Conservation (phyloP, 371 early-diverging fungal species). For the Apophysomyces elegans region DNA sequence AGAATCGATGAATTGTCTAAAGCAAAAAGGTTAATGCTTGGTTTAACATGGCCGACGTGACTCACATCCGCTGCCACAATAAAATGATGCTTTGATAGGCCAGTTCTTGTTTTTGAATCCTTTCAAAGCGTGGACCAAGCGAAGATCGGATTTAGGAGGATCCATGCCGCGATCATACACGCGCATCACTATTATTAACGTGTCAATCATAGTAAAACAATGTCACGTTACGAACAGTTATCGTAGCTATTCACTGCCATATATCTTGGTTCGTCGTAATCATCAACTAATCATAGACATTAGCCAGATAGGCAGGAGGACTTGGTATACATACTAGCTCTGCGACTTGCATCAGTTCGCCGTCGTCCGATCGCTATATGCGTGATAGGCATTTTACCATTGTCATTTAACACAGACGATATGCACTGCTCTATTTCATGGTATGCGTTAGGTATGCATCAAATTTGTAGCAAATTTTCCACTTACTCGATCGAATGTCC, state of each 20-base stretch:
- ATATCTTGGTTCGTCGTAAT: slow-evolving; percentile 80
- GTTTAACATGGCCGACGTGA: not conserved
- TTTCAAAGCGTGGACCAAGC: slow-evolving; percentile 74
- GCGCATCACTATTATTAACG: slow-evolving; percentile 61
- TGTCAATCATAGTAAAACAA: not conserved
- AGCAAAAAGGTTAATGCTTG: not conserved
- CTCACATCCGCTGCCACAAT: slow-evolving; percentile 74
- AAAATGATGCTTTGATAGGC: slow-evolving; percentile 87
- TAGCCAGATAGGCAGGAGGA: not conserved
- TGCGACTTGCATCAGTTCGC: slow-evolving; percentile 54
- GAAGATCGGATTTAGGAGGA: slow-evolving; percentile 69
- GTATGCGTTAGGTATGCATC: too few species aligned
- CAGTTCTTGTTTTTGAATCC: slow-evolving; percentile 90
- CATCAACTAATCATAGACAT: slow-evolving; percentile 41
- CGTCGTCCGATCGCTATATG: slow-evolving; percentile 69
- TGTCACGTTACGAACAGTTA: slow-evolving; percentile 64
- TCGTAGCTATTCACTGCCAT: slow-evolving; percentile 89
- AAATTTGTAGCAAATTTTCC: not conserved
- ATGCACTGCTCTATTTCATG: slow-evolving; percentile 52
- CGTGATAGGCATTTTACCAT: slow-evolving; percentile 76
- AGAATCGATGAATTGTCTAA: slow-evolving; percentile 52
- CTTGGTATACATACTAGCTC: slow-evolving; percentile 36
- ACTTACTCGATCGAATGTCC: slow-evolving; percentile 78
- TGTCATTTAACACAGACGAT: slow-evolving; percentile 66
- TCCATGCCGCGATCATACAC: slow-evolving; percentile 85